phyloP scores from a whole-genome alignment of 805 yeast genomes.

The Saccharomyces cerevisiae region DNA sequence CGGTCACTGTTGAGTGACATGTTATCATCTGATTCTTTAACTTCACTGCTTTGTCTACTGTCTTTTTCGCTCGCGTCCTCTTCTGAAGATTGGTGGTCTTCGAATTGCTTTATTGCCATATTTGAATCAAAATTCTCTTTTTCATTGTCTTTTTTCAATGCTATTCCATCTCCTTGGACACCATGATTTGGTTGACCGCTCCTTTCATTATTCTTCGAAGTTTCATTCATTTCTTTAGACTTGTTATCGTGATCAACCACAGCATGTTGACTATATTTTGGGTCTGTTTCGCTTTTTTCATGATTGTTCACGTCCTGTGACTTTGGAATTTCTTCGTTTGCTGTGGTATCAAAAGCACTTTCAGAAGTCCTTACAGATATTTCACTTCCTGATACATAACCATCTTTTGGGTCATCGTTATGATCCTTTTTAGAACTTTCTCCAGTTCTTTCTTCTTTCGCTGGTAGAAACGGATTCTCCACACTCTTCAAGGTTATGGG shows the following conservation, averaged over 20 bases:
- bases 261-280: background rate
- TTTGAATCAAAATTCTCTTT: background rate
- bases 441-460: background rate
- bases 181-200: background rate
- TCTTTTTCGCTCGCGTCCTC: background rate
- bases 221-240: too few species aligned
- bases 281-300: background rate
- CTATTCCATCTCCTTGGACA: background rate
- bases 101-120: background rate
- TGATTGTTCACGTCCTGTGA: background rate
- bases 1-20: background rate
- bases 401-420: background rate
- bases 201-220: background rate
- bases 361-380: background rate
- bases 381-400: background rate
- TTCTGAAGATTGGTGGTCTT: background rate
- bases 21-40: background rate
- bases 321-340: background rate
- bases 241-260: background rate
- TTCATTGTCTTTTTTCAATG: background rate
- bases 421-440: background rate
- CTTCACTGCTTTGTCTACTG: constrained; percentile 7
- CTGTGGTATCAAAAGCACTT: background rate
- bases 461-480: background rate
- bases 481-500: background rate